Evolutionary conservation across 768 basidiomycete genomes (phyloP).

Genomic region (Hygrocybe coccinea): DNA sequence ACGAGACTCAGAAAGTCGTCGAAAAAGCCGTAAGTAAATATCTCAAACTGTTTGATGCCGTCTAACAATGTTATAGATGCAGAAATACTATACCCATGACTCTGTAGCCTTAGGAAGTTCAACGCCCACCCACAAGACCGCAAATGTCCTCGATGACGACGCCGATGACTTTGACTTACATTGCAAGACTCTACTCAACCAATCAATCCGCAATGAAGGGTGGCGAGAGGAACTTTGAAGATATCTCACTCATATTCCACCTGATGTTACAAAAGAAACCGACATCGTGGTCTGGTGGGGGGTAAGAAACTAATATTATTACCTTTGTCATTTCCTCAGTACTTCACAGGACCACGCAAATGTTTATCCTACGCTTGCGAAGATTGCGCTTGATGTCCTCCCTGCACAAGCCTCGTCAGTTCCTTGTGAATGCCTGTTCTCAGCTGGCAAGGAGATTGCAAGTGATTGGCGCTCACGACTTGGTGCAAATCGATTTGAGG

Average conservation of each 20-base stretch:
- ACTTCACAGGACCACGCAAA: background rate
- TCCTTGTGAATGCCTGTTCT: constrained; percentile 18
- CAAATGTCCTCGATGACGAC: background rate
- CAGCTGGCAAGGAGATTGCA: constrained; percentile 1
- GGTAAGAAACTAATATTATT: background rate
- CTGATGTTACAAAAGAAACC: constrained; percentile 5
- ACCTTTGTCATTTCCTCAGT: background rate
- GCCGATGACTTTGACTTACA: constrained; percentile 1
- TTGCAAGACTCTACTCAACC: background rate
- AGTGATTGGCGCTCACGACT: background rate
- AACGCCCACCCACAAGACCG: background rate
- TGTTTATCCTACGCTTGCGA: constrained; percentile 14
- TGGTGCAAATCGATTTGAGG: background rate
- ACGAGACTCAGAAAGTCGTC: constrained; percentile 15
- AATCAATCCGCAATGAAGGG: background rate
- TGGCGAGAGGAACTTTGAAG: constrained; percentile 5
- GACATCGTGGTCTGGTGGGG: constrained; percentile 9
- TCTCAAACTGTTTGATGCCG: background rate
- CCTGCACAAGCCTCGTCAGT: constrained; percentile 20
- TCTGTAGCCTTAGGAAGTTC: too few relatives aligned
- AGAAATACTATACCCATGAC: constrained; percentile 10
- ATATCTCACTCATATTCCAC: constrained; percentile 3
- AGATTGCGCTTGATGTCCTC: constrained; percentile 16
- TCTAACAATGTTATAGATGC: constrained; percentile 8
- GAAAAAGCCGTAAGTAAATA: constrained; percentile 6